Conservation (phyloP, 495 filamentous ascomycete genomes). For the Penicillium chermesinum region DNA sequence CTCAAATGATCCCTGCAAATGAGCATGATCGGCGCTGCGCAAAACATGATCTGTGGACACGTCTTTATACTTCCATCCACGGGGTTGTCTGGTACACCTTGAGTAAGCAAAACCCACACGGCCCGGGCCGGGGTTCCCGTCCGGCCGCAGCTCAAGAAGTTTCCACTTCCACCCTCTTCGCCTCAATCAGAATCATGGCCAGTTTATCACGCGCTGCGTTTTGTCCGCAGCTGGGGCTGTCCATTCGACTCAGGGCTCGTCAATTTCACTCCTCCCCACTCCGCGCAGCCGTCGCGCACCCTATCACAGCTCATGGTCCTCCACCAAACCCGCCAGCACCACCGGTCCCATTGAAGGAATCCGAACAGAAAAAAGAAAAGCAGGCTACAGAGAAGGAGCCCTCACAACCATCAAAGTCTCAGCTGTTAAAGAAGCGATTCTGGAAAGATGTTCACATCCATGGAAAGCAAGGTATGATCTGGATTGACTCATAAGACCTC, state of each 20-base stretch:
- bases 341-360: conserved; percentile 45
- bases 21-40: background rate
- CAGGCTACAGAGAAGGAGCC: conserved; percentile 43
- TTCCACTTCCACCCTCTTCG: background rate
- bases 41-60: too few relatives aligned
- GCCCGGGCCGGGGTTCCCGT: too few relatives aligned
- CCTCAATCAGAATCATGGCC: conserved; percentile 10
- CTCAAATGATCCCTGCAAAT: background rate
- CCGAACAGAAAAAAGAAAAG: conserved; percentile 51
- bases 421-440: conserved; percentile 62
- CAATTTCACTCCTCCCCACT: conserved; percentile 50
- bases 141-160: conserved; percentile 2
- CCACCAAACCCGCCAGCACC: conserved; percentile 73
- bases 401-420: conserved; percentile 33
- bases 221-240: conserved; percentile 15
- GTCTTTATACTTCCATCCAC: too few relatives aligned
- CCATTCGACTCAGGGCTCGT: conserved; percentile 12
- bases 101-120: too few relatives aligned
- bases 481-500: too few relatives aligned
- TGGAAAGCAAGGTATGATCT: conserved; percentile 41
- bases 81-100: too few relatives aligned
- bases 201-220: conserved; percentile 21
- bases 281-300: conserved; percentile 53
- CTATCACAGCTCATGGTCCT: conserved; percentile 76
- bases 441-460: conserved; percentile 76